phyloP scores from a whole-genome alignment of 2,329 filamentous ascomycete genomes.

The Xylaria sp. region DNA sequence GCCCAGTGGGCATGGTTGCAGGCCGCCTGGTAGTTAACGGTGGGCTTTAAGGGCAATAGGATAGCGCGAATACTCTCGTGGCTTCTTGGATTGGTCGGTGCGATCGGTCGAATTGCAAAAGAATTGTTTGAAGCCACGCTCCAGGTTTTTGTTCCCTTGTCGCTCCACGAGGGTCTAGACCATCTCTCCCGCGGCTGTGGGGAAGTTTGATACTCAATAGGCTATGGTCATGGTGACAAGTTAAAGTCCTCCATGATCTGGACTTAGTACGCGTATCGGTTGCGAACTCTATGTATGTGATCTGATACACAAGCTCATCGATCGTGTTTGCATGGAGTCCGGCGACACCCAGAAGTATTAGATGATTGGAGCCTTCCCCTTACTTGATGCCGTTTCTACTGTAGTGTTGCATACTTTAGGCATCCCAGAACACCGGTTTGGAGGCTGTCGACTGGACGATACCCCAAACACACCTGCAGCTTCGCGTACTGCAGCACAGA shows the following conservation, averaged over 20 bases:
- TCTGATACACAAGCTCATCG: not conserved
- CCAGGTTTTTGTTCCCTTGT: not conserved
- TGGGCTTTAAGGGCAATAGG: not conserved
- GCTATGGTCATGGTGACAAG: conserved; percentile 9
- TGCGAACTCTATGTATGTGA: not conserved
- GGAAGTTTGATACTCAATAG: not conserved
- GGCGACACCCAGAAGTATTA: not conserved
- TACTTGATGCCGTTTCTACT: conserved; percentile 3
- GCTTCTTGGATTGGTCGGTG: not conserved
- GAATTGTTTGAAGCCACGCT: not conserved
- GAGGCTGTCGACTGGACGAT: conserved; percentile 11
- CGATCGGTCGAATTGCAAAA: not conserved
- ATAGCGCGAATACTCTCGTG: not conserved
- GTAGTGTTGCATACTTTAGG: not conserved
- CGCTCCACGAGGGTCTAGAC: conserved; percentile 9
- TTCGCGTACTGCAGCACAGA: conserved; percentile 5
- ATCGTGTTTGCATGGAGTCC: not conserved
- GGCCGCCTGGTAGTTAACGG: conserved; percentile 1
- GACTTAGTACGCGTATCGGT: not conserved
- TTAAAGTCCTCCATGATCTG: not conserved
- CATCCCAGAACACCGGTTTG: conserved; percentile 10
- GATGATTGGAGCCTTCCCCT: conserved; percentile 23
- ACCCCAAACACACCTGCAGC: conserved; percentile 18
- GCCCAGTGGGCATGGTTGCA: not conserved
- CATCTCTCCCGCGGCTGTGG: conserved; percentile 9